A percentile compares a stretch with the other conserved stretches of the same genome.
Conservation (phyloP, 2,329 filamentous ascomycete species). For the Colletotrichum lupini region DNA sequence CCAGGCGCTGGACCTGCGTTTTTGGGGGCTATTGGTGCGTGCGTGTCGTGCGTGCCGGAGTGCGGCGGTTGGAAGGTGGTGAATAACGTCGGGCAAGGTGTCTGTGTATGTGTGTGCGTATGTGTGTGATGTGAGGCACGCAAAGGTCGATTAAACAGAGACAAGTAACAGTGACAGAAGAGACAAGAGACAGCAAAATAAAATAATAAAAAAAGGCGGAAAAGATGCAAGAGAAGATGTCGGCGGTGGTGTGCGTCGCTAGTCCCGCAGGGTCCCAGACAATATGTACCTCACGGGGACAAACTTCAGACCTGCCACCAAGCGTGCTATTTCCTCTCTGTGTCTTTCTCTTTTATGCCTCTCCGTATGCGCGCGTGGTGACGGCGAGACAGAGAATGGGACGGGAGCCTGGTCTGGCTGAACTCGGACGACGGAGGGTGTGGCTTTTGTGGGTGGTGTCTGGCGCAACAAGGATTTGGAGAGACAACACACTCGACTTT, state of each 20-base stretch:
- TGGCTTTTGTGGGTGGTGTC: background rate
- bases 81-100: background rate
- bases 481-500: constrained; percentile 1
- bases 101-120: background rate
- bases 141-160: background rate
- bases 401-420: background rate
- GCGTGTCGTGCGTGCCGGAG: background rate
- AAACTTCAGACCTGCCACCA: constrained; percentile 3
- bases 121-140: background rate
- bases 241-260: constrained; percentile 20
- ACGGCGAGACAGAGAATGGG: background rate
- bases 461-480: background rate
- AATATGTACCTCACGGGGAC: constrained; percentile 35
- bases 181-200: background rate
- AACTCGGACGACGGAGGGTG: background rate
- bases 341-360: background rate
- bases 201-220: background rate
- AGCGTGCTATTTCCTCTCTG: background rate
- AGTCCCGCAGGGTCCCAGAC: constrained; percentile 30
- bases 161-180: background rate
- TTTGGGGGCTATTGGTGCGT: background rate
- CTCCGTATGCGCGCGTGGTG: constrained; percentile 9
- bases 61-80: background rate
- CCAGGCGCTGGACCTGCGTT: background rate
- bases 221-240: background rate